Percentiles rank a stretch among this genome's conserved stretches.
Conservation (phyloP, 108 stramenopile species). For the Cyclotella atomus region DNA sequence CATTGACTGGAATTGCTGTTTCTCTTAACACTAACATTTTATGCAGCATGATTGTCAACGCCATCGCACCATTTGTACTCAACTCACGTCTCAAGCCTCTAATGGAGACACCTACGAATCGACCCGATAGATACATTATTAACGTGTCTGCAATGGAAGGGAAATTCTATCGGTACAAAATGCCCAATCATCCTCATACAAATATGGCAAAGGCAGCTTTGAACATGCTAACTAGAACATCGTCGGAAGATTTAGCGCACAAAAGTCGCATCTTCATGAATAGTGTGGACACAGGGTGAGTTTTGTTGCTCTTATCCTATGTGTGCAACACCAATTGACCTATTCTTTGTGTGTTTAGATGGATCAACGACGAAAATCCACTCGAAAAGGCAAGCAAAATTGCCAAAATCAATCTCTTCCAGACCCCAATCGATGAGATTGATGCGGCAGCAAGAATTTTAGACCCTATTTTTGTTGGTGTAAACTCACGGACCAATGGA, state of each 20-base stretch:
- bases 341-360: too few relatives aligned
- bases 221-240: slow-evolving; percentile 93
- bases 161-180: slow-evolving; percentile 93
- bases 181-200: slow-evolving; percentile 91
- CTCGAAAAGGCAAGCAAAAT: slow-evolving; percentile 78
- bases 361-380: slow-evolving; percentile 95
- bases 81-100: slow-evolving; percentile 86
- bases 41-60: slow-evolving; percentile 80
- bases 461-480: slow-evolving; percentile 72
- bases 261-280: slow-evolving; percentile 87
- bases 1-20: too few relatives aligned
- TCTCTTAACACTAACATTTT: too few relatives aligned
- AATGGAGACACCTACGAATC: slow-evolving; percentile 56
- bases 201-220: slow-evolving; percentile 95
- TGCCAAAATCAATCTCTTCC: slow-evolving; percentile 81
- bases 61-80: slow-evolving; percentile 90
- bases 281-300: slow-evolving; percentile 85
- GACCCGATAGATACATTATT: slow-evolving; percentile 84
- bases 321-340: too few relatives aligned
- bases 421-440: slow-evolving; percentile 93
- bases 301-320: neutral
- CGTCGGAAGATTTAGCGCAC: slow-evolving; percentile 83
- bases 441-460: slow-evolving; percentile 80
- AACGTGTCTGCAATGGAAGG: slow-evolving; percentile 95
- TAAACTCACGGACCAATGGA: slow-evolving; percentile 28